phyloP scores from a whole-genome alignment of 352 stramenopile species.

The Phytophthora vignae region DNA sequence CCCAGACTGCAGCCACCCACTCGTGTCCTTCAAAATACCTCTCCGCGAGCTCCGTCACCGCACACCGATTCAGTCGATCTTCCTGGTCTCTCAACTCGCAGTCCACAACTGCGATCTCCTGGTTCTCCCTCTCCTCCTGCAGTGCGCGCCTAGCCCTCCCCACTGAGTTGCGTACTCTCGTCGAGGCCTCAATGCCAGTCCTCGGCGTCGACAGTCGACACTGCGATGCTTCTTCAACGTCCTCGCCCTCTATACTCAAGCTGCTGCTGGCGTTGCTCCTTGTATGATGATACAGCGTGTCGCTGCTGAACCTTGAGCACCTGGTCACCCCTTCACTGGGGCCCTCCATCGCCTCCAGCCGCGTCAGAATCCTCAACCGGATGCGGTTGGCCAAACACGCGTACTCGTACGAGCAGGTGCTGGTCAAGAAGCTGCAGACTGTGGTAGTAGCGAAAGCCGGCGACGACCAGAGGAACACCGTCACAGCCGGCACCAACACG shows the following conservation, averaged over 20 bases:
- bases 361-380: conserved; percentile 51
- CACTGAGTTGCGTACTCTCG: conserved; percentile 27
- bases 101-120: conserved; percentile 36
- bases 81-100: conserved; percentile 38
- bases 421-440: conserved; percentile 64
- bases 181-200: conserved; percentile 8
- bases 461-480: conserved; percentile 71
- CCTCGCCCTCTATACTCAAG: neutral
- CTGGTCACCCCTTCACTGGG: conserved; percentile 21
- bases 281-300: conserved; percentile 42
- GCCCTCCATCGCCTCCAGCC: conserved; percentile 41
- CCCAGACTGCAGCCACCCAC: conserved; percentile 47
- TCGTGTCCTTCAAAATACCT: conserved; percentile 36
- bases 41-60: conserved; percentile 24
- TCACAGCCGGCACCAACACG: conserved; percentile 65
- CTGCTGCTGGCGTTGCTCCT: conserved; percentile 34
- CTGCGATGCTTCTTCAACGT: neutral
- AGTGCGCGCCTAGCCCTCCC: conserved; percentile 14
- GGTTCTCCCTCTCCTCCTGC: conserved; percentile 36
- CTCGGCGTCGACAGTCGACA: neutral
- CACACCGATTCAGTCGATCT: conserved; percentile 28
- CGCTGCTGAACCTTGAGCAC: conserved; percentile 36
- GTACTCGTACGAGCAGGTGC: conserved; percentile 74
- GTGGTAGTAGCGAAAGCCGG: conserved; percentile 69
- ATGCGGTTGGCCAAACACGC: conserved; percentile 74